Base-by-base conservation (phyloP, 2,329 filamentous ascomycete species). In the Pseudogymnoascus sp. region DNA sequence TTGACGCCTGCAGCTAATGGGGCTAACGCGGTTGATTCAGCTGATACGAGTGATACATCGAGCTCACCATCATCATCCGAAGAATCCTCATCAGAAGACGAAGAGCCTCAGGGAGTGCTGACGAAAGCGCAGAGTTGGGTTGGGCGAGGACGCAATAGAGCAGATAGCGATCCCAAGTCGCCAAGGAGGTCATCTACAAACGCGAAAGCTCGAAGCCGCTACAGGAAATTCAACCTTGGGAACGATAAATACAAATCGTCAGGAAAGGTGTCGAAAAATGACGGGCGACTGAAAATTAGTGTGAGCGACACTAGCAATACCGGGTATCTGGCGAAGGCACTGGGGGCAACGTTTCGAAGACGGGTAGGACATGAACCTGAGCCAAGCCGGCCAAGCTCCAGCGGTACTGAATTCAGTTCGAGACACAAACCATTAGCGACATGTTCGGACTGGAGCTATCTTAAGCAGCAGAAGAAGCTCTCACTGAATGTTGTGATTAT, bases 401-500 rank as follows among this genome's bases (percentile, higher is more conserved):
- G 21, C 8, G 35, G 18, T n/a, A 41, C 58, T 1, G 58, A 60
- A 6, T 18, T 41, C n/a, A 40, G 58, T 14, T 25, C 35, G 3
- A 25, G 14, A 21, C 61, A 65, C 21, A 37, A 9, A 35, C 43
- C 11, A 16, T 49, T n/a, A 28, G 45, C 16, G 55, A 55, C 49
- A 55, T 60, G 33, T 60, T 43, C 63, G 67, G 59, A 43, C 62
- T 8, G 63, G 64, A 31, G 52, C 62, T 52, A n/a, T 66, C 66
- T 31, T 35, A 63, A 61, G 43, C 59, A 18, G 64, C 67, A 3
- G 66, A 63, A 7, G 65, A 65, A 35, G 55, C 81, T 86, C 1
- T 77, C 72, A 8, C 77, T 95, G 55, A 93, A 92, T 72, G 88
- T 95, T 61, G 89, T 92, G 28, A 87, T 93, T 68, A 91, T 92